Conservation (phyloP, 257 asterid genomes). For the Lavandula angustifolia region DNA sequence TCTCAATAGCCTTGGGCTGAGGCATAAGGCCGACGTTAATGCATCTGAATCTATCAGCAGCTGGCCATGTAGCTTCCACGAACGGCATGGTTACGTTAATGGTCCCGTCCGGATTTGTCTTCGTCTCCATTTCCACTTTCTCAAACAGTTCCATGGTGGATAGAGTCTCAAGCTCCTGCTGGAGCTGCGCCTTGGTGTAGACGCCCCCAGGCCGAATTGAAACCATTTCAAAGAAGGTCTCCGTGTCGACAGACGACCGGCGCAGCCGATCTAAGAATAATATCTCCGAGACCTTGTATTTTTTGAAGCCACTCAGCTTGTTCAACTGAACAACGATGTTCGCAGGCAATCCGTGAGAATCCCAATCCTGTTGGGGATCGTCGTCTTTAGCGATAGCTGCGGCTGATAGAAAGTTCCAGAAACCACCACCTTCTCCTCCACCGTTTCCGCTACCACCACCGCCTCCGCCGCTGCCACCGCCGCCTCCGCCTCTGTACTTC, state of each 20-base stretch:
- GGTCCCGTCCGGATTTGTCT: conserved; percentile 89
- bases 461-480: conserved; percentile 42
- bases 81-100: conserved; percentile 72
- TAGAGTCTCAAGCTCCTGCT: conserved; percentile 84
- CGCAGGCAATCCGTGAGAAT: conserved; percentile 89
- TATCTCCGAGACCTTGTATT: conserved; percentile 82
- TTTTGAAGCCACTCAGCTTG: conserved; percentile 87
- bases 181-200: conserved; percentile 87
- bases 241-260: conserved; percentile 60
- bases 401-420: conserved; percentile 56
- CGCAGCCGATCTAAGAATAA: conserved; percentile 67
- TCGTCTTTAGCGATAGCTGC: conserved; percentile 82
- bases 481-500: conserved; percentile 50
- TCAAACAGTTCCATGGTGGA: conserved; percentile 91
- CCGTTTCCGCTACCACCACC: conserved; percentile 54
- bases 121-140: conserved; percentile 80
- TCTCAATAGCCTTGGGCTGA: conserved; percentile 82
- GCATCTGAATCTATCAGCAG: conserved; percentile 84
- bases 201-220: conserved; percentile 85
- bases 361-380: conserved; percentile 79
- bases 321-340: conserved; percentile 75
- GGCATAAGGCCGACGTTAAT: conserved; percentile 89
- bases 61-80: conserved; percentile 80
- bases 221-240: conserved; percentile 90
- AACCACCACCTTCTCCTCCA: conserved; percentile 51